These are phyloP conservation scores for Pyrenopolyporus hunteri DNA, from an alignment of 495 filamentous ascomycete species.

Conservation along the genomic window DNA sequence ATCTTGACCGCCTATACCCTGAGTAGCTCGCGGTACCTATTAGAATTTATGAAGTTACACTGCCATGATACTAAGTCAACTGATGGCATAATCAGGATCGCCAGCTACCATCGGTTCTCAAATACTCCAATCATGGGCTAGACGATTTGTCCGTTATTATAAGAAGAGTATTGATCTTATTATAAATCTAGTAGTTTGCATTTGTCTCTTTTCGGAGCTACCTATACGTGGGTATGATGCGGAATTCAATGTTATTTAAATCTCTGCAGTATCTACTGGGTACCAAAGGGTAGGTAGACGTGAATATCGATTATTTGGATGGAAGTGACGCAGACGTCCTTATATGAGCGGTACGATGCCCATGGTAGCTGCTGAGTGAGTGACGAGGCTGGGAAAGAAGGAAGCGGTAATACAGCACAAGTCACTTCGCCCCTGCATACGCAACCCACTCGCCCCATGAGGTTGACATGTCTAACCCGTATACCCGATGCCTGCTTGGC, in stretches of 20 bases:
- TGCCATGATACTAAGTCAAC: constrained; percentile 21
- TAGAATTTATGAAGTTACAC: constrained; percentile 18
- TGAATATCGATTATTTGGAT: too few species aligned
- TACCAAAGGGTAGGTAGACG: too few species aligned
- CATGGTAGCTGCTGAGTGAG: not conserved
- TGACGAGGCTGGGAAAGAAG: constrained; percentile 2
- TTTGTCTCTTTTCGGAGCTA: too few species aligned
- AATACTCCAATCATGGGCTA: too few species aligned
- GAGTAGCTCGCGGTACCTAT: constrained; percentile 3
- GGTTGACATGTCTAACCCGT: constrained; percentile 28
- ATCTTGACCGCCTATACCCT: constrained; percentile 20
- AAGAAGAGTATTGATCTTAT: too few species aligned
- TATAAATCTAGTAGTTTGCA: too few species aligned
- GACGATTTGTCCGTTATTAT: too few species aligned
- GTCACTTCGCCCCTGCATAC: constrained; percentile 41
- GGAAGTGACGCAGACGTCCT: too few species aligned
- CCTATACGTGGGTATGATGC: too few species aligned
- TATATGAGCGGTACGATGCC: too few species aligned
- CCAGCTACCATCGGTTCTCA: not conserved
- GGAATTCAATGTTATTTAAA: too few species aligned
- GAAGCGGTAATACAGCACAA: constrained; percentile 15
- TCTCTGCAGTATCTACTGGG: too few species aligned
- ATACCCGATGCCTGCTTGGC: constrained; percentile 47
- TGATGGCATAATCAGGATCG: constrained; percentile 12
- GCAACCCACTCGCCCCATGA: constrained; percentile 41